Evolutionary conservation across 306 rosid genomes (phyloP).

Genomic region (Quercus engelmannii): DNA sequence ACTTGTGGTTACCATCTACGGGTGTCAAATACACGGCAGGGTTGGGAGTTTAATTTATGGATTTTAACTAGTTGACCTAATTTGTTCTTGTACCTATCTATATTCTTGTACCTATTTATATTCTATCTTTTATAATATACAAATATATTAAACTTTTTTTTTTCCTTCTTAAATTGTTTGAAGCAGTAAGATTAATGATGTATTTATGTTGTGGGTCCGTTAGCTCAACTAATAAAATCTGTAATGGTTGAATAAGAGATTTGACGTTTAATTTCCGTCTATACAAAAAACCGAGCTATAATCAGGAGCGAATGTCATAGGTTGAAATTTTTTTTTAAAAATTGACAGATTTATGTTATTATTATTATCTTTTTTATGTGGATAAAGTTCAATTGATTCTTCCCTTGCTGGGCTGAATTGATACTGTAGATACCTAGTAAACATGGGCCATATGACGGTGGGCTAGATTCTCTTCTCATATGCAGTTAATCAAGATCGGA

Average conservation of each 20-base stretch:
- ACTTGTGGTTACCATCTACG: slow-evolving; percentile 73
- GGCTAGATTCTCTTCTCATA: background rate
- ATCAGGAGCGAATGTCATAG: fast-evolving
- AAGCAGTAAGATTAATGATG: too few species aligned
- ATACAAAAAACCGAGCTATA: too few species aligned
- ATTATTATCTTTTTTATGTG: too few species aligned
- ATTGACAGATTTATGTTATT: too few species aligned
- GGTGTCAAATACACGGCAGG: slow-evolving; percentile 67
- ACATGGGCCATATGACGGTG: background rate
- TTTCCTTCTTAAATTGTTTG: too few species aligned
- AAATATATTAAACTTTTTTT: too few species aligned
- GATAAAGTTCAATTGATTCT: background rate
- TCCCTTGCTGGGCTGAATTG: background rate
- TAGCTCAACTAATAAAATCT: fast-evolving
- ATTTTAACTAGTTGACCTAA: background rate
- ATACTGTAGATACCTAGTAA: background rate
- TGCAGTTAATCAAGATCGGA: background rate
- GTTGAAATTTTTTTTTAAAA: too few species aligned
- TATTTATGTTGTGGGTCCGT: too few species aligned
- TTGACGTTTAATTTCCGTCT: fast-evolving
- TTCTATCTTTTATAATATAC: too few species aligned
- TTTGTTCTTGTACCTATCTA: background rate
- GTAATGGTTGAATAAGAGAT: too few species aligned
- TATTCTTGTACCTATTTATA: too few species aligned
- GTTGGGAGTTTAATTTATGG: slow-evolving; percentile 3